Evolutionary conservation across 2,329 filamentous ascomycete species (phyloP).

Genomic region (Aspergillus candidus): DNA sequence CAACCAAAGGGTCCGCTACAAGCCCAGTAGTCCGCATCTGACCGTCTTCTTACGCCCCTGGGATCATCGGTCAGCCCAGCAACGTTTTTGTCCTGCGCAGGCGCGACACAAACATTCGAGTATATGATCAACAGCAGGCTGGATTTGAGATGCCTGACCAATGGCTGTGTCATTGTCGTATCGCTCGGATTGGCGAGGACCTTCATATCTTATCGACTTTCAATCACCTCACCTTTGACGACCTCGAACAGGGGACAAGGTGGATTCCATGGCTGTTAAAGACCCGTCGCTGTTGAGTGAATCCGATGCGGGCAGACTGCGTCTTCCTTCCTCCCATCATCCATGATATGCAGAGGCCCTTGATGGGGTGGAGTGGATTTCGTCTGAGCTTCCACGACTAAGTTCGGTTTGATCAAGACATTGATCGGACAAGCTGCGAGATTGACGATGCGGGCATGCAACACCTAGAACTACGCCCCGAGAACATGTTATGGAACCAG

Average conservation of each 20-base stretch:
- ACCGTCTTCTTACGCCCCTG: no score
- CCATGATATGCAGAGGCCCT: not conserved
- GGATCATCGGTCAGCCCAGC: not conserved
- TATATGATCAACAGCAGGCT: conserved; percentile 2
- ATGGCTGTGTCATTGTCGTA: conserved; percentile 2
- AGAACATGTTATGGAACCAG: not conserved
- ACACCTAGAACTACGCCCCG: not conserved
- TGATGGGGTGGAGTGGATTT: conserved; percentile 2
- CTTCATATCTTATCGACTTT: not conserved
- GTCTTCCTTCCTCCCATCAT: not conserved
- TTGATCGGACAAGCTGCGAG: not conserved
- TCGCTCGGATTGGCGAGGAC: conserved; percentile 1
- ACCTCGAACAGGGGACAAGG: no score
- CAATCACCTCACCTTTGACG: conserved; percentile 3
- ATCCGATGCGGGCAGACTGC: not conserved
- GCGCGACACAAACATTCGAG: conserved; percentile 1
- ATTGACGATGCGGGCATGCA: not conserved
- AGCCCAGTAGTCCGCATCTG: not conserved
- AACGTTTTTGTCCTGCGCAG: not conserved
- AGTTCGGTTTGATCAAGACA: not conserved
- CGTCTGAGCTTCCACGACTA: not conserved
- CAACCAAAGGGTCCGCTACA: conserved; percentile 1
- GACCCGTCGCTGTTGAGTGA: not conserved
- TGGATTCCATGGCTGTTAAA: not conserved
- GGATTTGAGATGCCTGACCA: not conserved